Evolutionary conservation across 768 basidiomycete species (phyloP).

Genomic region (Cystofilobasidium bisporidii): DNA sequence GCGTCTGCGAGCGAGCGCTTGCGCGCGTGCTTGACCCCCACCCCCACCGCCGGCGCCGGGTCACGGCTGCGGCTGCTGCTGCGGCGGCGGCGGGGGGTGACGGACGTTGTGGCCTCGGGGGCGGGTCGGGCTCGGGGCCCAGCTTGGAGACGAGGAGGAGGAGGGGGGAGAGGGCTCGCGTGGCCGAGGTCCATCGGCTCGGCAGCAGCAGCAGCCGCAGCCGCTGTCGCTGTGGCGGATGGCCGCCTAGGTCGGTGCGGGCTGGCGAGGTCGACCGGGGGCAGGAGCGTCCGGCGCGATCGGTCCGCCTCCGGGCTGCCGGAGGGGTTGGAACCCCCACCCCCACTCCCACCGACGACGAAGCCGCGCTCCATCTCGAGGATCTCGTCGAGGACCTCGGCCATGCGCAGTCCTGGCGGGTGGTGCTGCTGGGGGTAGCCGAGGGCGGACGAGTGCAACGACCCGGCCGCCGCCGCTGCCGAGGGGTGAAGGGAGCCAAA

Average conservation of each 20-base stretch:
- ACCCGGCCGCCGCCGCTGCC: not conserved
- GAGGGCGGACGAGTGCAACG: too few species aligned
- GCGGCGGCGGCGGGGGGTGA: too few species aligned
- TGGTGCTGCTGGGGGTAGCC: not conserved
- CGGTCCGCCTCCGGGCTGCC: not conserved
- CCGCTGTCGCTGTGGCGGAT: not conserved
- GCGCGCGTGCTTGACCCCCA: not conserved
- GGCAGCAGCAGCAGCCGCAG: not conserved
- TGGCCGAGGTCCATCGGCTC: not conserved
- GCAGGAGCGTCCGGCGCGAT: conserved; percentile 5
- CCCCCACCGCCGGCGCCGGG: too few species aligned
- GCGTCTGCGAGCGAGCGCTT: conserved; percentile 1
- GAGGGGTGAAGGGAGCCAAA: not conserved
- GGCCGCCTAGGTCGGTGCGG: not conserved
- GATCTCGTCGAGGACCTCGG: conserved; percentile 23
- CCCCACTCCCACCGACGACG: too few species aligned
- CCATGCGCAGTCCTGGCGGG: conserved; percentile 7
- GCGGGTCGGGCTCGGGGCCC: not conserved
- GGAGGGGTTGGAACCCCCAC: too few species aligned
- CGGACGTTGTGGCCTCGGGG: too few species aligned
- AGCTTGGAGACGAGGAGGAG: too few species aligned
- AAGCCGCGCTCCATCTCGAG: conserved; percentile 28
- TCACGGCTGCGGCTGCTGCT: too few species aligned
- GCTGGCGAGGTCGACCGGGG: not conserved
- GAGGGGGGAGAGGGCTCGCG: not conserved